Evolutionary conservation across 306 rosid species (phyloP).

Genomic region (Quercus alba): DNA sequence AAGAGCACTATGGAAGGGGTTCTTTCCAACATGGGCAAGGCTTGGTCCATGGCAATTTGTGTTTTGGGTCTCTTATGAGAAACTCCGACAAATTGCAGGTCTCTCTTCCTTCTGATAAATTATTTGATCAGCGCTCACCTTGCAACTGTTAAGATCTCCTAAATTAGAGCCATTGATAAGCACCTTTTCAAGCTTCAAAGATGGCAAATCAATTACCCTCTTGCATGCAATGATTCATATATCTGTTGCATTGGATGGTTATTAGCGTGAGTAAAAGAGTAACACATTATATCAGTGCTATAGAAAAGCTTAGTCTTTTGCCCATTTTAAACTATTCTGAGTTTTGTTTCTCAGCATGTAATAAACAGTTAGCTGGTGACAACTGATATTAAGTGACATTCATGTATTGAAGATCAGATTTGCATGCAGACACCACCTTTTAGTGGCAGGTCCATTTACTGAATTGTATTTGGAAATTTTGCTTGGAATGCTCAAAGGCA

Average conservation of each 20-base stretch:
- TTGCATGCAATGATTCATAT: not conserved
- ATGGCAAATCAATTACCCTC: not conserved
- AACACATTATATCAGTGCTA: not conserved
- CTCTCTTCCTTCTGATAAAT: conserved; percentile 62
- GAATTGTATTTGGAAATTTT: too few species aligned
- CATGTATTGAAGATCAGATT: not conserved
- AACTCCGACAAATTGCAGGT: conserved; percentile 73
- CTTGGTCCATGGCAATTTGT: conserved; percentile 95
- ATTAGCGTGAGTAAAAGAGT: not conserved
- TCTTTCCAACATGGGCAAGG: conserved; percentile 94
- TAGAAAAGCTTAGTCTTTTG: not conserved
- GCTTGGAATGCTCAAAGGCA: not conserved
- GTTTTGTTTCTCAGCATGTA: not conserved
- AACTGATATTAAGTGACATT: not conserved
- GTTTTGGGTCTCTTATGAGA: conserved; percentile 92
- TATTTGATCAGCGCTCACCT: not conserved
- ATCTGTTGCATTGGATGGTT: not conserved
- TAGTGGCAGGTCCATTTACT: too few species aligned
- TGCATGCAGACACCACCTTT: not conserved
- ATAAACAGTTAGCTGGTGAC: not conserved
- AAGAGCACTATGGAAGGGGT: conserved; percentile 88
- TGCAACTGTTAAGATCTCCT: not conserved
- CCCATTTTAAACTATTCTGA: not conserved
- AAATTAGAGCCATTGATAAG: not conserved
- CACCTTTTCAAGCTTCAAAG: not conserved